Base-by-base conservation (phyloP, 345 rosid species). In the Gossypium turneri region DNA sequence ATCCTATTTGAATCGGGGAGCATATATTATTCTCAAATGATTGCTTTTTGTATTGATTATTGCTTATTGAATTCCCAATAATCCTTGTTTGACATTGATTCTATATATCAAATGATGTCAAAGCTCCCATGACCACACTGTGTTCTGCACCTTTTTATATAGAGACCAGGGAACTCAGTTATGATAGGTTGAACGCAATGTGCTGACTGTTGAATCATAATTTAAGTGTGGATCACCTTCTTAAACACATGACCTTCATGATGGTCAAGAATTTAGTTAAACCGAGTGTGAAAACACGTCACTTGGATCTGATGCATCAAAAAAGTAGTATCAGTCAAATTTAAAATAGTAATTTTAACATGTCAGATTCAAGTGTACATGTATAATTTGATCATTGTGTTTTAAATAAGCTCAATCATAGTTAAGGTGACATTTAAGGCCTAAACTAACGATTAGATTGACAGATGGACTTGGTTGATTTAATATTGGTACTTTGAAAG, bases 21-120 rank as follows among this genome's bases (percentile, higher is more conserved):
- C 59, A 13, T 63, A 48, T 44, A 15, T 44, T 13, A 53, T 59
- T 43, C 67, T 57, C 9, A 1, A 15, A 15, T 59, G 43, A 66
- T 20, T 80, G 10, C 12, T 63, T 56, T 70, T 74, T 74, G 47
- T 60, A 73, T 24, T 47, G 41, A 38, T 73, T 44, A 57, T 77
- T 65, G n/a, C 34, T 56, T 25, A 11, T 2, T 64, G 43, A 73
- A 45, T 47, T 50, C 25, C 6, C 12, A 68, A 74, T 77, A 34
- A 63, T n/a, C 71, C 10, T 4, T 0, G 4, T 34, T 19, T 44
- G 67, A 43, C n/a, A 44, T 67, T 45, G 55, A 44, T 45, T 57
- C 56, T 22, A 47, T 22, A 7, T 20, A 34, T 63, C 47, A 16
- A 63, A 63, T 34, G 43, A 9, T 34, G 34, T 29, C 34, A 13